These are phyloP conservation scores for Novakomyces olei DNA, from an alignment of 805 yeast species.

Conservation along the genomic window DNA sequence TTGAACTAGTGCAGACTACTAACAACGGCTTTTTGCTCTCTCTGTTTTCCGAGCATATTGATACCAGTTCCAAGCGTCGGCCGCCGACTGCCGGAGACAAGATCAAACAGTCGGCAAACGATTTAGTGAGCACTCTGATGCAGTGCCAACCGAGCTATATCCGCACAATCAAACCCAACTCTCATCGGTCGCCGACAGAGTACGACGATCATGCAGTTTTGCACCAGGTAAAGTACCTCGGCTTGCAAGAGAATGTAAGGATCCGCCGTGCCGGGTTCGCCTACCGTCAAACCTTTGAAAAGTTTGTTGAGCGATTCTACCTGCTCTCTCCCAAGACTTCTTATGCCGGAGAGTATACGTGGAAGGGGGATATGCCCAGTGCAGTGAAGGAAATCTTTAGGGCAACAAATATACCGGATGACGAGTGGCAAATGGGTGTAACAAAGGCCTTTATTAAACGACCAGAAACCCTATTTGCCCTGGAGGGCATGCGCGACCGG, in stretches of 20 bases:
- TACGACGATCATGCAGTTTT: slow-evolving; percentile 74
- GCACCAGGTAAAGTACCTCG: slow-evolving; percentile 88
- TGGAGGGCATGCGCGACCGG: slow-evolving; percentile 88
- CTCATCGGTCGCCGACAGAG: slow-evolving; percentile 72
- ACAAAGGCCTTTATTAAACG: slow-evolving; percentile 86
- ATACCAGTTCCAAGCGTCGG: slow-evolving; percentile 48
- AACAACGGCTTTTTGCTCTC: slow-evolving; percentile 36
- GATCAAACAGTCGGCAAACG: slow-evolving; percentile 77
- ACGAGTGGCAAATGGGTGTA: slow-evolving; percentile 80
- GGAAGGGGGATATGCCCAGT: slow-evolving; percentile 35
- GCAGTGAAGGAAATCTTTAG: slow-evolving; percentile 32
- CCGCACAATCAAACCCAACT: slow-evolving; percentile 93
- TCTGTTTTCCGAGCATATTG: slow-evolving; percentile 44
- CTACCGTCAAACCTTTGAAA: slow-evolving; percentile 86
- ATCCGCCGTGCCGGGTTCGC: slow-evolving; percentile 98
- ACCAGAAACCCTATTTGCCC: slow-evolving; percentile 86
- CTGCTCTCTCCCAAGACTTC: slow-evolving; percentile 72
- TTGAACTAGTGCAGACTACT: slow-evolving; percentile 57
- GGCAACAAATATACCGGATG: slow-evolving; percentile 45
- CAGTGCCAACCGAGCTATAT: slow-evolving; percentile 88
- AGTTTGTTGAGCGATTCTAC: slow-evolving; percentile 85
- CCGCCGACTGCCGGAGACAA: slow-evolving; percentile 95
- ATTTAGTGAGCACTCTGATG: slow-evolving; percentile 68
- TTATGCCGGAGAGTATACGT: slow-evolving; percentile 63
- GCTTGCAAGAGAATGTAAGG: slow-evolving; percentile 88